Conservation (phyloP, 768 basidiomycete species). For the Boletus vermiculosoides region DNA sequence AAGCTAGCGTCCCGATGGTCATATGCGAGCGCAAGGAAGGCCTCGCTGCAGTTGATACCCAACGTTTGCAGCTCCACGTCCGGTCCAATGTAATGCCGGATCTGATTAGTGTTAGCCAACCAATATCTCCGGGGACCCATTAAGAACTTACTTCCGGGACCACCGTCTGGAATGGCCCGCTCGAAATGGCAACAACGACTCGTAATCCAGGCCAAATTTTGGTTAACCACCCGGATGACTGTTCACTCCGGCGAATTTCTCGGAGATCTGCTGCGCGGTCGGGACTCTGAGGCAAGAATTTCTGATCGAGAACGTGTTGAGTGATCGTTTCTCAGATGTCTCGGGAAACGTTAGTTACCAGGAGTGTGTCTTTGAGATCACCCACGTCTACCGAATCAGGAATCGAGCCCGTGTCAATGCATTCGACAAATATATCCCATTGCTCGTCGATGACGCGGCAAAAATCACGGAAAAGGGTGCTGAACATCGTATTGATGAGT, state of each 20-base stretch:
- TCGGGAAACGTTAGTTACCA: background rate
- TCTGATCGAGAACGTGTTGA: constrained; percentile 1
- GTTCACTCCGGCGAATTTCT: background rate
- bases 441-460: constrained; percentile 19
- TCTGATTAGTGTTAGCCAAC: constrained; percentile 3
- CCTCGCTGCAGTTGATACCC: constrained; percentile 25
- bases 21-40: constrained; percentile 22
- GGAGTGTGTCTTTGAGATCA: constrained; percentile 14
- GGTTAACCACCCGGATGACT: constrained; percentile 19
- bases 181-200: constrained; percentile 19
- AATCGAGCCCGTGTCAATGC: constrained; percentile 15
- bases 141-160: constrained; percentile 17
- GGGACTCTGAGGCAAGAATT: constrained; percentile 16
- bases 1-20: constrained; percentile 22
- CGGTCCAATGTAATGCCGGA: constrained; percentile 17
- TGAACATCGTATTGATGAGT: constrained; percentile 24
- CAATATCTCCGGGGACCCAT: background rate
- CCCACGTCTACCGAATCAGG: constrained; percentile 13
- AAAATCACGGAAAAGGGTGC: constrained; percentile 22
- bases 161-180: constrained; percentile 24
- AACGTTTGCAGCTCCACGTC: constrained; percentile 21
- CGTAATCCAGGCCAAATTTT: constrained; percentile 21
- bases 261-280: constrained; percentile 19
- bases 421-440: constrained; percentile 22
- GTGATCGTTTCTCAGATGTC: background rate